A percentile compares a stretch with the other conserved stretches of the same genome.
Evolutionary conservation across 78 protist species (phyloP).

Genomic region (Dictyostelium purpureum): DNA sequence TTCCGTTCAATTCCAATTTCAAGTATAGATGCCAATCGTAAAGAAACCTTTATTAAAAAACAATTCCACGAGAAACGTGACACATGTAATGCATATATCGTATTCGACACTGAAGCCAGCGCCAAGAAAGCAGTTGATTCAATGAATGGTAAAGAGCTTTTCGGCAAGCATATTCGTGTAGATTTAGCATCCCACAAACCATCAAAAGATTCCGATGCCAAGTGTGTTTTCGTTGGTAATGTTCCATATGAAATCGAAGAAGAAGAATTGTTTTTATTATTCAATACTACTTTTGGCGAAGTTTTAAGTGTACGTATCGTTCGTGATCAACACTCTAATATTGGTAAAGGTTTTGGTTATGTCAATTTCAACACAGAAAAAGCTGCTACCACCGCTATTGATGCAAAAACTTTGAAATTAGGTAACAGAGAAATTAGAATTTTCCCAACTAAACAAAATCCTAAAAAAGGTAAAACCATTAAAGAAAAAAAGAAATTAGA

Average conservation of each 20-base stretch:
- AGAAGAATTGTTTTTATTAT: conserved; percentile 24
- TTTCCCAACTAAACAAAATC: conserved; percentile 71
- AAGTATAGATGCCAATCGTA: conserved; percentile 21
- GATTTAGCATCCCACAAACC: conserved; percentile 45
- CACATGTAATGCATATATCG: conserved; percentile 62
- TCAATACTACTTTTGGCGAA: conserved; percentile 29
- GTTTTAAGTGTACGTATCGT: conserved; percentile 18
- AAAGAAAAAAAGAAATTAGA: conserved; percentile 15
- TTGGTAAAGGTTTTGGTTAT: conserved; percentile 69
- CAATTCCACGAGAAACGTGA: conserved; percentile 43
- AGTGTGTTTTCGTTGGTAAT: conserved; percentile 35
- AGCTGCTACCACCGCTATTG: background rate
- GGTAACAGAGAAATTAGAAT: conserved; percentile 22
- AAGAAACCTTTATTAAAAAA: conserved; percentile 47
- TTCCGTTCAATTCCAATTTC: conserved; percentile 51
- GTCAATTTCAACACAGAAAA: background rate
- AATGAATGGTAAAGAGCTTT: conserved; percentile 20
- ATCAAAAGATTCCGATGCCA: background rate
- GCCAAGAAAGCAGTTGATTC: conserved; percentile 12
- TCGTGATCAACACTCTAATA: conserved; percentile 17
- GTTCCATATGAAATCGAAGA: conserved; percentile 60
- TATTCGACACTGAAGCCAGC: background rate
- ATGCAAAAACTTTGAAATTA: background rate
- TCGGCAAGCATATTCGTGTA: conserved; percentile 35
- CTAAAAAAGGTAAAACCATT: conserved; percentile 25